Base-by-base conservation (phyloP, 1,284 basidiomycete species). In the Erythrobasidium hasegawianum region DNA sequence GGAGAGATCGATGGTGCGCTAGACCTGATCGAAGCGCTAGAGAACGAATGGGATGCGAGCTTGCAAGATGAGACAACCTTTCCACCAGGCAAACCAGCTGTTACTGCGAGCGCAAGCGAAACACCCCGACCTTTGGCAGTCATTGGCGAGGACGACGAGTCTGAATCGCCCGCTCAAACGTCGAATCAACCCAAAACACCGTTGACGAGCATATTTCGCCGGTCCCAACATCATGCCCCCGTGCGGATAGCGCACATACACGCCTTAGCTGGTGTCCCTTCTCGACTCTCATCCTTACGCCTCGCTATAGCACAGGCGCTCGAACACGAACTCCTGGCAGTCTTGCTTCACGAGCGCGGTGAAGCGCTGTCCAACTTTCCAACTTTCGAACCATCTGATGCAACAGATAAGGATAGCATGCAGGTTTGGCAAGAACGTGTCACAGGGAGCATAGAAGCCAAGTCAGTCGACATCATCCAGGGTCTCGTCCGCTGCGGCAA, bases 1-100 rank as follows among this genome's bases (percentile, higher is more conserved):
- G 90, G 89, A 0, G 89, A 94, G 72, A 95, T 90, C 87, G 84
- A 84, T 11, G 86, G 89, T 54, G 90, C 90, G 7, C 78, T 96
- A 66, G 82, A 83, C 53, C 83, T 91, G 18, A 83, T 92, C 49
- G 87, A 89, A 64, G 85, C 86, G 65, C 78, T 96, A 52, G 83
- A 87, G 59, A 77, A 78, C 54, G 81, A 91, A 77, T 90, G 88
- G 85, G 78, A 83, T 33, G 70, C 53, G 45, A 59, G 41, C 38
- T 2, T 49, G 11, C 22, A 52, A 29, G 38, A 55, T 40, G 7
- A 45, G 22, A 18, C 22, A 18, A 47, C 24, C 24, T 14, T 39
- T 26, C 52, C 52, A n/a, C 33, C 56, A 9, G 66, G 27, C 9
- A 52, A 43, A 41, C 38, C 39, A 20, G 40, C 52, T 11, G 52